Evolutionary conservation across 805 yeast species (phyloP).

Genomic region (Tetrapisispora nanseiensis): DNA sequence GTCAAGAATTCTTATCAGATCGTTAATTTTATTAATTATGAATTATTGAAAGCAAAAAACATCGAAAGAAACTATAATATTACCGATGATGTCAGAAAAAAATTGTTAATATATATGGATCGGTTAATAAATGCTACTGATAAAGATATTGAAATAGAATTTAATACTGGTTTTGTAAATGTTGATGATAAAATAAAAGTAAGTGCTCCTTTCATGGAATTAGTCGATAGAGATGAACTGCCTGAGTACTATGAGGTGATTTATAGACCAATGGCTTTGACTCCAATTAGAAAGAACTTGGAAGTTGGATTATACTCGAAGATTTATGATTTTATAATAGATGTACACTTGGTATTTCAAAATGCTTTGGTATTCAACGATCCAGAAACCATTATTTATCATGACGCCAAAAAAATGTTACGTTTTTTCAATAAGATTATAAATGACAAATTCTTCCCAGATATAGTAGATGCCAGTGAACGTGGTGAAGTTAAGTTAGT

Average conservation of each 20-base stretch:
- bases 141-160: constrained; percentile 14
- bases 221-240: constrained; percentile 57
- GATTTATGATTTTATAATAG: constrained; percentile 50
- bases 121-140: constrained; percentile 26
- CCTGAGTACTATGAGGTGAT: constrained; percentile 77
- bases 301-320: constrained; percentile 43
- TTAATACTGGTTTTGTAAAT: constrained; percentile 7
- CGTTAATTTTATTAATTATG: constrained; percentile 45
- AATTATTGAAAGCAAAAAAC: constrained; percentile 33
- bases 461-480: constrained; percentile 23
- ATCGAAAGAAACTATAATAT: constrained; percentile 24
- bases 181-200: constrained; percentile 30
- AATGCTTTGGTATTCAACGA: constrained; percentile 78
- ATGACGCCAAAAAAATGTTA: constrained; percentile 57
- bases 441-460: constrained; percentile 19
- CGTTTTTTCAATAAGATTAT: constrained; percentile 36
- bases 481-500: constrained; percentile 26
- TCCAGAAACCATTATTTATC: constrained; percentile 58
- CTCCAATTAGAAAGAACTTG: constrained; percentile 44
- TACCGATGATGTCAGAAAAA: constrained; percentile 18
- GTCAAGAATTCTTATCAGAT: constrained; percentile 56
- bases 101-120: constrained; percentile 13
- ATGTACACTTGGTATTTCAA: constrained; percentile 52
- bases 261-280: constrained; percentile 64
- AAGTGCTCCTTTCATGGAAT: constrained; percentile 65